Evolutionary conservation across 768 basidiomycete species (phyloP).

Genomic region (Pisolithus marmoratus): DNA sequence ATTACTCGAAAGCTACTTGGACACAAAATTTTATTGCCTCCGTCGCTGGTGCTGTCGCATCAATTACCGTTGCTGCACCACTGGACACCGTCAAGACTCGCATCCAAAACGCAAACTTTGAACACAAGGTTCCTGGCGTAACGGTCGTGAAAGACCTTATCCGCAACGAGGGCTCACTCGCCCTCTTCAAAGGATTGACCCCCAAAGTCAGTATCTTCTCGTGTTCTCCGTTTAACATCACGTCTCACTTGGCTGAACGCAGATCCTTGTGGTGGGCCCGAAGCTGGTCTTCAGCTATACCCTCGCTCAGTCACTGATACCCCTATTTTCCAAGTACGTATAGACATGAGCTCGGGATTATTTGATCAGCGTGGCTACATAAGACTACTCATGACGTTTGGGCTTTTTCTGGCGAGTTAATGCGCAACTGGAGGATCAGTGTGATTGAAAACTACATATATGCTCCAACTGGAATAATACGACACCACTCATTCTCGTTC

Average conservation of each 20-base stretch:
- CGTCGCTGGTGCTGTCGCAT: constrained; percentile 88
- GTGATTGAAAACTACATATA: background rate
- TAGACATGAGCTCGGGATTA: constrained; percentile 22
- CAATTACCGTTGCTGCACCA: constrained; percentile 93
- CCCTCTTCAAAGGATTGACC: constrained; percentile 95
- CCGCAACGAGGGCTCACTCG: constrained; percentile 74
- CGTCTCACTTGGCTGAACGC: constrained; percentile 24
- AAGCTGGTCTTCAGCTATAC: constrained; percentile 99
- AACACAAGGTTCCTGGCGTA: constrained; percentile 72
- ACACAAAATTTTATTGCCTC: constrained; percentile 95
- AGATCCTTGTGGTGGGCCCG: constrained; percentile 95
- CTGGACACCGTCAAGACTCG: constrained; percentile 96
- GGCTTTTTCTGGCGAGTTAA: background rate
- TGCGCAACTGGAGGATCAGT: background rate
- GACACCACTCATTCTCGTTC: background rate
- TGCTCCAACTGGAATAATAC: background rate
- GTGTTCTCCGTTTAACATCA: constrained; percentile 18
- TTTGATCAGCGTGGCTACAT: too few species aligned
- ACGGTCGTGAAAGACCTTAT: constrained; percentile 82
- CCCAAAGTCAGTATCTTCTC: constrained; percentile 65
- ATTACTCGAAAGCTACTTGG: constrained; percentile 96
- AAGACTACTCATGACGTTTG: background rate
- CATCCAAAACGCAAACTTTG: constrained; percentile 98
- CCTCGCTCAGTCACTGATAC: constrained; percentile 92
- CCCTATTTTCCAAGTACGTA: constrained; percentile 83